phyloP scores from a whole-genome alignment of 768 basidiomycete genomes.

The Hygrophorus pudorinus region DNA sequence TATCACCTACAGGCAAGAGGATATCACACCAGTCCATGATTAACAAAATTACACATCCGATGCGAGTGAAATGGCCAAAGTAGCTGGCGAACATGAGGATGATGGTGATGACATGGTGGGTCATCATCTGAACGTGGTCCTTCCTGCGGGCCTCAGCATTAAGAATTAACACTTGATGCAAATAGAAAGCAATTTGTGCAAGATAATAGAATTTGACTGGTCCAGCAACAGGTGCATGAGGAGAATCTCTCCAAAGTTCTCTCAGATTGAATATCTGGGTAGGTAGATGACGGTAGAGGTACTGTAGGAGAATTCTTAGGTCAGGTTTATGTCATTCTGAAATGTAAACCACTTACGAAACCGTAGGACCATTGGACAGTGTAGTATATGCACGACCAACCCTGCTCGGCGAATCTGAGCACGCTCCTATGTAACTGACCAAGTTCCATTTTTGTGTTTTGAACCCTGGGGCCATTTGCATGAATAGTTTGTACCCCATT shows the following conservation, averaged over 20 bases:
- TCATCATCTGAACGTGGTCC: slow-evolving; percentile 94
- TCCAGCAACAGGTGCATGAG: slow-evolving; percentile 70
- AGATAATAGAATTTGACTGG: slow-evolving; percentile 88
- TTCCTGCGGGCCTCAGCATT: slow-evolving; percentile 88
- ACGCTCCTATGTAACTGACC: slow-evolving; percentile 62
- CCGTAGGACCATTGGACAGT: slow-evolving; percentile 68
- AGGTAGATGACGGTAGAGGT: slow-evolving; percentile 66
- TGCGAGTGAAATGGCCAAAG: slow-evolving; percentile 72
- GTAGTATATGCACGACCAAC: slow-evolving; percentile 83
- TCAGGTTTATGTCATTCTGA: slow-evolving; percentile 6
- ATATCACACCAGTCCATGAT: slow-evolving; percentile 96
- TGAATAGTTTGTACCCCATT: slow-evolving; percentile 20
- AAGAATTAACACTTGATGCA: slow-evolving; percentile 85
- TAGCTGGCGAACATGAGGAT: slow-evolving; percentile 72
- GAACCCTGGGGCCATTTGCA: slow-evolving; percentile 17
- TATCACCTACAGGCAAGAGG: slow-evolving; percentile 66
- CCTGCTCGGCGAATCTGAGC: slow-evolving; percentile 89
- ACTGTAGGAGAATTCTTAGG: slow-evolving; percentile 38
- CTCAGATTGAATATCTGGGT: slow-evolving; percentile 52
- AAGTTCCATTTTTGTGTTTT: slow-evolving; percentile 33
- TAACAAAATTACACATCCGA: slow-evolving; percentile 83
- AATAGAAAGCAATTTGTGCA: slow-evolving; percentile 77
- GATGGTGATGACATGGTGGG: slow-evolving; percentile 88
- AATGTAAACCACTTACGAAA: slow-evolving; percentile 46
- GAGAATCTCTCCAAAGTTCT: slow-evolving; percentile 73